Conservation (phyloP, 2,329 filamentous ascomycete genomes). For the Nigrograna mackinnonii region DNA sequence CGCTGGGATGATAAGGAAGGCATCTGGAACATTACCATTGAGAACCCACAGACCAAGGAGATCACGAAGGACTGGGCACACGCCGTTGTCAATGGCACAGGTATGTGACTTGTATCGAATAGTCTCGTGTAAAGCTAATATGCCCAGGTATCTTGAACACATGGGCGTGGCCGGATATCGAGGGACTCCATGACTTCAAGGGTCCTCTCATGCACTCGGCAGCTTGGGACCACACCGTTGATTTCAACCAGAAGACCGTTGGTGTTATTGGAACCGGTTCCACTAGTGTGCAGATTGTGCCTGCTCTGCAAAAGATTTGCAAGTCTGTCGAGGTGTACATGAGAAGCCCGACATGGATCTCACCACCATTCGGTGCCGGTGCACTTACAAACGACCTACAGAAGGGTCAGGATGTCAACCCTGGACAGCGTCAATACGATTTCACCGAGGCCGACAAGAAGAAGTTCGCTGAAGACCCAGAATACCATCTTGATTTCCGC, state of each 20-base stretch:
- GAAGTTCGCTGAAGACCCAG: constrained; percentile 61
- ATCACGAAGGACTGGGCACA: constrained; percentile 40
- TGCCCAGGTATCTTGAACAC: constrained; percentile 47
- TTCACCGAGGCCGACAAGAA: constrained; percentile 58
- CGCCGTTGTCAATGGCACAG: constrained; percentile 49
- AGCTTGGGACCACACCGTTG: constrained; percentile 44
- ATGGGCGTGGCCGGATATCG: constrained; percentile 50
- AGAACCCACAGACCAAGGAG: constrained; percentile 35
- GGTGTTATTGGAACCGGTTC: constrained; percentile 39
- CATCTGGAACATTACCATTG: constrained; percentile 43
- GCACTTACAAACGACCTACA: constrained; percentile 36
- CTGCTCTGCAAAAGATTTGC: constrained; percentile 41
- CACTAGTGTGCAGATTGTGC: constrained; percentile 40
- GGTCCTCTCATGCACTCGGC: constrained; percentile 50
- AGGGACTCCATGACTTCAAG: constrained; percentile 46
- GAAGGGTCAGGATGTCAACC: constrained; percentile 42
- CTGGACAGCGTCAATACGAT: constrained; percentile 46
- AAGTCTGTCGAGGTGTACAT: constrained; percentile 41
- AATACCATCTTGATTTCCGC: constrained; percentile 55
- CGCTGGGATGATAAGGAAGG: constrained; percentile 48
- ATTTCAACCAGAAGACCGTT: constrained; percentile 32
- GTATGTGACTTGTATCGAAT: constrained; percentile 19
- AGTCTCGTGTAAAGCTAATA: no score
- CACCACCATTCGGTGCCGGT: constrained; percentile 40
- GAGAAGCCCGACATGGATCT: constrained; percentile 45